Conservation (phyloP, 768 basidiomycete genomes). For the Calocybe gangraenosa region DNA sequence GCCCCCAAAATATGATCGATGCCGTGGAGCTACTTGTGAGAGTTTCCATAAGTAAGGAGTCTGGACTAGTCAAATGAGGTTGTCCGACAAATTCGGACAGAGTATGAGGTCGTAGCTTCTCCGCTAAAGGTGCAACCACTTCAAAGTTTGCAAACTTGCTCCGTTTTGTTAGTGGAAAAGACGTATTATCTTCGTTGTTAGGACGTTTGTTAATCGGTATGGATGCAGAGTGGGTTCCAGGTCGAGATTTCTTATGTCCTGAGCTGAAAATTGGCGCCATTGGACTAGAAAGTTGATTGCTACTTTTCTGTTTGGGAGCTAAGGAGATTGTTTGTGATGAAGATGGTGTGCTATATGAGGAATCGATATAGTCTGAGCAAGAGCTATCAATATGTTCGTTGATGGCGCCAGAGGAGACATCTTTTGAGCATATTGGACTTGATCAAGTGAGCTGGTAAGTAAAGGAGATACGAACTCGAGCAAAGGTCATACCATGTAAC, state of each 20-base stretch:
- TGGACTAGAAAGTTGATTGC: constrained; percentile 18
- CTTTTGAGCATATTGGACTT: constrained; percentile 47
- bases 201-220: constrained; percentile 15
- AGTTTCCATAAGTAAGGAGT: constrained; percentile 52
- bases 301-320: constrained; percentile 11
- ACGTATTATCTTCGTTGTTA: constrained; percentile 10
- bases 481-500: constrained; percentile 15
- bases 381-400: constrained; percentile 49
- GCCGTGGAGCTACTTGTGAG: constrained; percentile 50
- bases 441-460: not conserved
- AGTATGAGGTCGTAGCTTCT: constrained; percentile 60
- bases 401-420: constrained; percentile 37
- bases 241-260: constrained; percentile 13
- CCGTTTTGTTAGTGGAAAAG: constrained; percentile 16
- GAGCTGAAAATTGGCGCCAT: constrained; percentile 41
- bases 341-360: constrained; percentile 9
- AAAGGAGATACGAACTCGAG: not conserved
- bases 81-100: constrained; percentile 76
- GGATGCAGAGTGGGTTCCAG: constrained; percentile 7
- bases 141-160: constrained; percentile 13
- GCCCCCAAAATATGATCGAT: constrained; percentile 71
- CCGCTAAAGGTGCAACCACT: constrained; percentile 57
- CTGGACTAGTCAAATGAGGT: constrained; percentile 50
- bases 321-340: constrained; percentile 2
- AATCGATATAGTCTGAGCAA: constrained; percentile 26